These are phyloP conservation scores for Salix purpurea DNA, from an alignment of 345 rosid species.

Conservation along the genomic window DNA sequence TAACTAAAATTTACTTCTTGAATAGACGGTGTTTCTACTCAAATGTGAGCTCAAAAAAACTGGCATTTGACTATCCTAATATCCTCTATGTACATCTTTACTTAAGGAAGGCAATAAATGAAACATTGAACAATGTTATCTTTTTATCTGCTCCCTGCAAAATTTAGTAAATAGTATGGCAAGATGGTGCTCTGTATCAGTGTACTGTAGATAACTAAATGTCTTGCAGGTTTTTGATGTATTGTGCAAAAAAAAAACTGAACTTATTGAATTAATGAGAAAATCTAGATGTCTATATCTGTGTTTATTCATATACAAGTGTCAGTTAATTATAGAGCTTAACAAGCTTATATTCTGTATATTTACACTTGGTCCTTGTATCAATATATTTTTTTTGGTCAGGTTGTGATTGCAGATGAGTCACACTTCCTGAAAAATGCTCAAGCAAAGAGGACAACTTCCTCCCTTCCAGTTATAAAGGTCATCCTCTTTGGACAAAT, in stretches of 20 bases:
- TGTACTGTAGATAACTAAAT: not conserved
- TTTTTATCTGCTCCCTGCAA: not conserved
- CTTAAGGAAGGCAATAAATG: no score
- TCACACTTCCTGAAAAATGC: constrained; percentile 93
- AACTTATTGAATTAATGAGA: not conserved
- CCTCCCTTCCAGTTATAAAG: constrained; percentile 87
- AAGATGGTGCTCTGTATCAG: not conserved
- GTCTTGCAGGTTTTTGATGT: constrained; percentile 1
- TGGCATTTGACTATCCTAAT: no score
- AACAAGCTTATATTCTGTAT: not conserved
- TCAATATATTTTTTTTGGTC: constrained; percentile 22
- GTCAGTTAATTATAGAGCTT: not conserved
- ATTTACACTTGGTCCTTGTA: constrained; percentile 13
- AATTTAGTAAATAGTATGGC: not conserved
- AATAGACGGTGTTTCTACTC: no score
- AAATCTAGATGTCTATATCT: not conserved
- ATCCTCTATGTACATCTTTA: no score
- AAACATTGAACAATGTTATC: not conserved
- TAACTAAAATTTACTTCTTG: no score
- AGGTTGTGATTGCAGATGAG: constrained; percentile 98
- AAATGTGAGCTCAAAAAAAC: no score
- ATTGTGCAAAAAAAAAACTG: not conserved
- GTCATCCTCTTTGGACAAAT: constrained; percentile 31
- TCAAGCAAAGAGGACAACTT: constrained; percentile 88
- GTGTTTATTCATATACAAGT: not conserved